Base-by-base conservation (phyloP, 352 stramenopile genomes). In the Phytopythium helicoides region DNA sequence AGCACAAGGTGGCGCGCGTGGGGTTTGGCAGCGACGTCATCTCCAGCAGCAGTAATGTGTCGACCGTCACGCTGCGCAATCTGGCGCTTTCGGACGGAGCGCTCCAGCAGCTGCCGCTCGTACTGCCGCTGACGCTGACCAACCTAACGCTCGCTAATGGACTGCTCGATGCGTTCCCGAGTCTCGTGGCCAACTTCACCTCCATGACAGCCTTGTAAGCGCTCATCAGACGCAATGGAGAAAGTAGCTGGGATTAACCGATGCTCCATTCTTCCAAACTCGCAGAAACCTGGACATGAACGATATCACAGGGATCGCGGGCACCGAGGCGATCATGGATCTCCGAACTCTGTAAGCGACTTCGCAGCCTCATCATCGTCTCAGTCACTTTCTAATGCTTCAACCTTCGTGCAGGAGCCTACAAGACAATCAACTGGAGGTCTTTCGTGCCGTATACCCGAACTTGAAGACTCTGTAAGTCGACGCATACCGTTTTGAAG, bases 381-480 rank as follows among this genome's bases (percentile, higher is more conserved):
- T n/a, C 9, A 35, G 34, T 37, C 31, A 16, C 55, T 28, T 54
- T 46, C 42, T 25, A 15, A n/a, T 47, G 3, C 16, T 3, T 53
- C 5, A 45, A 1, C 25, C 42, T 26, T 25, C 38, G 18, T 52
- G 10, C 44, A 68, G 61, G 42, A 84, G 68, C 21, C 68, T 88
- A 25, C 74, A 64, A 10, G 56, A 76, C 39, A 90, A 90, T 56
- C 66, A 73, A 18, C 66, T 87, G 42, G 64, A 50, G 28, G 51
- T 51, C 10, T 90, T 75, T 56, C 73, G 66, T 6, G 62, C 66
- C 47, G 81, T 87, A 15, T 88, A 80, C 59, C 68, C 74, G 0
- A 68, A 71, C 36, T 58, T 89, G 23, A 68, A 48, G 9, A 79
- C 66, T 18, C 60, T 89, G 63, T 79, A 62, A 28, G 69, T 33